Evolutionary conservation across 257 asterid genomes (phyloP).

Genomic region (Lithospermum erythrorhizon): DNA sequence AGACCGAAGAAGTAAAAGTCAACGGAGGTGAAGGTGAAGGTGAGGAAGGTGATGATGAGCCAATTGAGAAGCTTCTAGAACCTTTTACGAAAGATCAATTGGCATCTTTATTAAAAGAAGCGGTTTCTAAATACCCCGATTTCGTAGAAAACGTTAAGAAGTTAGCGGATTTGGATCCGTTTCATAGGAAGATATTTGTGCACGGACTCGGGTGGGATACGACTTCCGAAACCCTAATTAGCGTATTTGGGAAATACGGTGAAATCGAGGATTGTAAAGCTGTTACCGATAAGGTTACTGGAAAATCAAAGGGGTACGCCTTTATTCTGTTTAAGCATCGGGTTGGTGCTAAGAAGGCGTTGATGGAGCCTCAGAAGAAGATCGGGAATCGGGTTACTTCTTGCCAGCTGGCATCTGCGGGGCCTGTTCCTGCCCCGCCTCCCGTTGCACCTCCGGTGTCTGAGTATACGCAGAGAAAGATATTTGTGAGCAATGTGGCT

Average conservation of each 20-base stretch:
- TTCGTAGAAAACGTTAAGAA: slow-evolving; percentile 40
- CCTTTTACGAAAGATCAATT: slow-evolving; percentile 83
- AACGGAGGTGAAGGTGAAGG: neutral
- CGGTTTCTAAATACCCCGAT: slow-evolving; percentile 55
- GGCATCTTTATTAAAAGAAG: slow-evolving; percentile 50
- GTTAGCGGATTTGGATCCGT: slow-evolving; percentile 79
- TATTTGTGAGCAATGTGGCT: slow-evolving; percentile 77
- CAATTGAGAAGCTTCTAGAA: slow-evolving; percentile 77
- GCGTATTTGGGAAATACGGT: slow-evolving; percentile 62
- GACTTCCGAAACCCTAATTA: slow-evolving; percentile 48
- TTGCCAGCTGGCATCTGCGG: slow-evolving; percentile 94
- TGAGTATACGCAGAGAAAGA: slow-evolving; percentile 88
- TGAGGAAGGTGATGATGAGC: slow-evolving; percentile 40
- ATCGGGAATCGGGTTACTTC: slow-evolving; percentile 84
- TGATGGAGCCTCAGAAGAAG: slow-evolving; percentile 77
- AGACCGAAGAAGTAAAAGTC: neutral
- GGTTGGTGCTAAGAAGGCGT: slow-evolving; percentile 60
- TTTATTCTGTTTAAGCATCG: slow-evolving; percentile 74
- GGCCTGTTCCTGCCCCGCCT: slow-evolving; percentile 70
- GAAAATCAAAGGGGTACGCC: slow-evolving; percentile 82
- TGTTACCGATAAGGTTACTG: slow-evolving; percentile 66
- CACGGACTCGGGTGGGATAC: slow-evolving; percentile 98
- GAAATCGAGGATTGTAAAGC: slow-evolving; percentile 97
- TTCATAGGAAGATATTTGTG: slow-evolving; percentile 87
- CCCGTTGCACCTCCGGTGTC: slow-evolving; percentile 39